Evolutionary conservation across 352 stramenopile species (phyloP), one percentile per base, ranked within the genome.

Genomic region (Phytophthora gonapodyides): DNA sequence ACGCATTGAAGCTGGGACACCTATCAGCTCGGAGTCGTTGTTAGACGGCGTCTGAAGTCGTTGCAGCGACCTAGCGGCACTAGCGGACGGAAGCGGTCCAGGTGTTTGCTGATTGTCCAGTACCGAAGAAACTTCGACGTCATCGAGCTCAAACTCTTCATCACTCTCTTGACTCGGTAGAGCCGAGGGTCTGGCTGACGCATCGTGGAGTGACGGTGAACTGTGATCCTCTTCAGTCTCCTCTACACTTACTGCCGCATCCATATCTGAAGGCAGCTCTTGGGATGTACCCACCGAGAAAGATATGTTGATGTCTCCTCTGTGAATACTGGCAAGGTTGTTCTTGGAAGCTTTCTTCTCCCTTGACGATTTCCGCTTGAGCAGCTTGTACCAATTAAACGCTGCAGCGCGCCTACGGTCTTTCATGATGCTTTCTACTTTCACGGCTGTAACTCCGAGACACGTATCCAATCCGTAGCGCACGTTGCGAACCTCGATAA

Each of bases 381-480:
- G 62, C 8, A 96, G 41, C 38, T 93, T 93, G 61, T 96, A 94
- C 84, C 84, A 94, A 58, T 93, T 92, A 60, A 96, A 96, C 9
- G 80, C 79, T 64, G 80, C 85, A 30, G 84, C 82, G 17, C 87
- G 81, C 37, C 87, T 87, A 11, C 73, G 76, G 62, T 90, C 82
- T 51, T 87, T 87, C 36, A 92, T 67, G 57, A 94, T 91, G 13
- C 76, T 94, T 21, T 89, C 81, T 13, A 93, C 60, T 57, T 91
- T 92, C 16, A 94, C 82, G 15, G 87, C 84, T 6, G 82, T 89
- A 15, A 96, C 83, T 44, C 87, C 87, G 1, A 96, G 76, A 52
- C 83, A 94, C 27, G 84, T 91, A 57, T 96, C 85, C 53, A 94
- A 87, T 36, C 87, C 87, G 34, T 93, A 94, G 10, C 78, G 82